Evolutionary conservation across 1,284 basidiomycete genomes (phyloP).

Genomic region (Boletus sp.): DNA sequence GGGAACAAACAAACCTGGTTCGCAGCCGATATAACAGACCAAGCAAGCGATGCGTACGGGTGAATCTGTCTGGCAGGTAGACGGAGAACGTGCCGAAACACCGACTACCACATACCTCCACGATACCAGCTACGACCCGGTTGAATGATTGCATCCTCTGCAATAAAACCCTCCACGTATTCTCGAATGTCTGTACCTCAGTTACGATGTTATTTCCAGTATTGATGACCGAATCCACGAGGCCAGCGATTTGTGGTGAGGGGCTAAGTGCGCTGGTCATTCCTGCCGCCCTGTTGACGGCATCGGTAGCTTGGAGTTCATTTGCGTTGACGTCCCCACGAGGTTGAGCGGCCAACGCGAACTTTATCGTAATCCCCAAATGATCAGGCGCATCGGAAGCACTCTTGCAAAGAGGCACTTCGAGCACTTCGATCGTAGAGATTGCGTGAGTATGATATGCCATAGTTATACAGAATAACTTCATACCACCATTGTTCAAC

Average conservation of each 20-base stretch:
- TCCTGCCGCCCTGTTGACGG: background rate
- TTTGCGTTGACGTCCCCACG: background rate
- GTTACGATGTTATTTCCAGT: background rate
- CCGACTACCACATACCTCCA: background rate
- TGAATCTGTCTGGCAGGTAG: background rate
- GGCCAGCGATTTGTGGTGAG: background rate
- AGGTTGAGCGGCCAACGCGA: background rate
- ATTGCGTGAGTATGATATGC: background rate
- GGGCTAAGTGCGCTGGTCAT: no score
- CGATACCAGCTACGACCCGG: background rate
- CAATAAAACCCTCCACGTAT: background rate
- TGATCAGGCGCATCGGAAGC: background rate
- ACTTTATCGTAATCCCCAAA: background rate
- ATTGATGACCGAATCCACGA: background rate
- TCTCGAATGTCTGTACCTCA: background rate
- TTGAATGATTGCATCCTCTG: background rate
- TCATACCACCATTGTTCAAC: background rate
- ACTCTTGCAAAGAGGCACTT: background rate
- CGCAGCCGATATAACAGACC: constrained; percentile 1
- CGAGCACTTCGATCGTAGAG: background rate
- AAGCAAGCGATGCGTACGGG: constrained; percentile 1
- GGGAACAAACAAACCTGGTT: background rate
- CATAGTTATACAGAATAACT: background rate
- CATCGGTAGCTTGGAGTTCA: background rate
- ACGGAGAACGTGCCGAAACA: background rate